Conservation (phyloP, 169 alveolate genomes). For the Cryptosporidium sp. region DNA sequence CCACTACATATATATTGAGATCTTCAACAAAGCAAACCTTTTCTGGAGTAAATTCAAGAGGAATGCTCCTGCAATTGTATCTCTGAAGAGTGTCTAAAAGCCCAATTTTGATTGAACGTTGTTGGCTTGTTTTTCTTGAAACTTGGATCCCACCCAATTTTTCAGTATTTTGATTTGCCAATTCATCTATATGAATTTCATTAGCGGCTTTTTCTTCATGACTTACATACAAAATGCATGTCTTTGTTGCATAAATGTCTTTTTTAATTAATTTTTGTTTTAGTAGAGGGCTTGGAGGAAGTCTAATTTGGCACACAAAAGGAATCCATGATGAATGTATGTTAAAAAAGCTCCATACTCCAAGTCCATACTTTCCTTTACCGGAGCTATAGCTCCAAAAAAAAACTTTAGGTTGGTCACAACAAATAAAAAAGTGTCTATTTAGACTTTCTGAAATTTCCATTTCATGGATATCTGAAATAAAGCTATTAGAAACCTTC, state of each 20-base stretch:
- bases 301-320: constrained; percentile 11
- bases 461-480: constrained; percentile 31
- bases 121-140: neutral
- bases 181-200: neutral
- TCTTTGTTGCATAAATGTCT: neutral
- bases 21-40: constrained; percentile 40
- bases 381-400: constrained; percentile 41
- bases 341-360: constrained; percentile 64
- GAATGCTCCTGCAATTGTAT: constrained; percentile 44
- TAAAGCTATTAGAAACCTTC: constrained; percentile 43
- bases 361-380: constrained; percentile 25
- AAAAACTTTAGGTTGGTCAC: constrained; percentile 63
- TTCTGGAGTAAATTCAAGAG: constrained; percentile 63
- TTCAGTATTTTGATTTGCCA: neutral
- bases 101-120: constrained; percentile 14
- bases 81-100: constrained; percentile 51
- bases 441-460: constrained; percentile 16
- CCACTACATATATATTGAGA: constrained; percentile 53
- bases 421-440: constrained; percentile 60
- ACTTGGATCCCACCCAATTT: neutral
- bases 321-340: constrained; percentile 68
- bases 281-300: neutral
- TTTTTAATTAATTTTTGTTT: neutral
- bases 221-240: constrained; percentile 27
- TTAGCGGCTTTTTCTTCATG: constrained; percentile 23